Evolutionary conservation across 768 basidiomycete genomes (phyloP).

Genomic region (Chalciporus pseudorubinellus): DNA sequence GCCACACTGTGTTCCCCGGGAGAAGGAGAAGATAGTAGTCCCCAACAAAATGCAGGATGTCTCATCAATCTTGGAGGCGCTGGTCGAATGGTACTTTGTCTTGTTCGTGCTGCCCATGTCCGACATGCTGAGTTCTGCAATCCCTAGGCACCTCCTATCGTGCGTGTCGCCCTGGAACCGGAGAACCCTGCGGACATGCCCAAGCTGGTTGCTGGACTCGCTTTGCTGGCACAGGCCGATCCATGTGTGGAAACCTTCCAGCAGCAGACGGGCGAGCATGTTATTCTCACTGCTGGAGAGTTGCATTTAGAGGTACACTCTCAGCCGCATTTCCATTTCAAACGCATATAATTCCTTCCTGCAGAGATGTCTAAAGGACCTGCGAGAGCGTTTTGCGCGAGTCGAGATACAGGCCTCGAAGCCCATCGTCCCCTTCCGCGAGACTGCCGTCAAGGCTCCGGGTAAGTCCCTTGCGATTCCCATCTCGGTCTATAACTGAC

Average conservation of each 20-base stretch:
- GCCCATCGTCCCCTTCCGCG: constrained; percentile 96
- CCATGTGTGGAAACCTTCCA: constrained; percentile 98
- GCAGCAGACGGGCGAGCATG: constrained; percentile 95
- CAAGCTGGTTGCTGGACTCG: constrained; percentile 82
- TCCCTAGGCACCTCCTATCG: constrained; percentile 78
- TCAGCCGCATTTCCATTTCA: not conserved
- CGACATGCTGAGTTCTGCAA: not conserved
- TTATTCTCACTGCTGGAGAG: constrained; percentile 94
- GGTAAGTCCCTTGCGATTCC: constrained; percentile 43
- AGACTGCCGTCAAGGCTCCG: constrained; percentile 80
- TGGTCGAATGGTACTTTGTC: constrained; percentile 53
- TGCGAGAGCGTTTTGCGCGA: constrained; percentile 92
- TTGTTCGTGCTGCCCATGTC: not conserved
- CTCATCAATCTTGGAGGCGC: constrained; percentile 82
- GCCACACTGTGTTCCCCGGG: constrained; percentile 82
- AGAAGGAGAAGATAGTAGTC: constrained; percentile 36
- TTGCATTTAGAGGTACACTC: constrained; percentile 83
- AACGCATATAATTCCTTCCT: not conserved
- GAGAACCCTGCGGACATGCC: constrained; percentile 80
- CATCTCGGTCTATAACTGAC: not conserved
- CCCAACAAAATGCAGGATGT: constrained; percentile 42
- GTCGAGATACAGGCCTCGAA: constrained; percentile 92
- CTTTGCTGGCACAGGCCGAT: constrained; percentile 89
- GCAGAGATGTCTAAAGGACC: constrained; percentile 92
- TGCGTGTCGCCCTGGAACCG: constrained; percentile 93